Conservation (phyloP, 2,329 filamentous ascomycete genomes). For the Sarocladiaceae sp. region DNA sequence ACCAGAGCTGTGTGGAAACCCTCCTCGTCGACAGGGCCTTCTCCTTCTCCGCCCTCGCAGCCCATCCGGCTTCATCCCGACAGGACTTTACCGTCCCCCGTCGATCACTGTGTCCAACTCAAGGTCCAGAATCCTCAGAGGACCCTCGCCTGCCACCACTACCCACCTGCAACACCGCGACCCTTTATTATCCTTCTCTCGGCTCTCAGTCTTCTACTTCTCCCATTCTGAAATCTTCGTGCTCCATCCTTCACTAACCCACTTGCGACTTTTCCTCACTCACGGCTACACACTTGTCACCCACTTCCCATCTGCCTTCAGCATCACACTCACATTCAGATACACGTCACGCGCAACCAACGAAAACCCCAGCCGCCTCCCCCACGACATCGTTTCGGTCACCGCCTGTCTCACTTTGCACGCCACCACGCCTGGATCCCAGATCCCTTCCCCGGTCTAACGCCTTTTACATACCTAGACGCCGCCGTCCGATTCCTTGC, state of each 20-base stretch:
- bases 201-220: neutral
- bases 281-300: slow-evolving; percentile 1
- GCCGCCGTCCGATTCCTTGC: slow-evolving; percentile 5
- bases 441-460: slow-evolving; percentile 9
- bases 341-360: slow-evolving; percentile 1
- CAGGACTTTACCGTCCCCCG: slow-evolving; percentile 4
- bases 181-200: slow-evolving; percentile 6
- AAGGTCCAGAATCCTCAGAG: slow-evolving; percentile 1
- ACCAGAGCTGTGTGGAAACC: slow-evolving; percentile 1
- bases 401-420: slow-evolving; percentile 17
- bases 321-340: neutral
- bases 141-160: neutral
- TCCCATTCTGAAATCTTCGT: neutral
- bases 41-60: neutral
- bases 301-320: neutral
- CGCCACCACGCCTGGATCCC: slow-evolving; percentile 14
- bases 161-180: slow-evolving; percentile 4
- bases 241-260: neutral
- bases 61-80: neutral
- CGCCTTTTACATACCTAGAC: slow-evolving; percentile 8
- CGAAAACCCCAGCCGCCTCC: slow-evolving; percentile 8
- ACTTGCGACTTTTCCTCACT: neutral
- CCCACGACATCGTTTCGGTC: slow-evolving; percentile 15
- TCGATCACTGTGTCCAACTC: slow-evolving; percentile 9
- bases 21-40: neutral